Evolutionary conservation across 2,329 filamentous ascomycete genomes (phyloP), one percentile per base, ranked within the genome.

Genomic region (Verruconis gallopava): DNA sequence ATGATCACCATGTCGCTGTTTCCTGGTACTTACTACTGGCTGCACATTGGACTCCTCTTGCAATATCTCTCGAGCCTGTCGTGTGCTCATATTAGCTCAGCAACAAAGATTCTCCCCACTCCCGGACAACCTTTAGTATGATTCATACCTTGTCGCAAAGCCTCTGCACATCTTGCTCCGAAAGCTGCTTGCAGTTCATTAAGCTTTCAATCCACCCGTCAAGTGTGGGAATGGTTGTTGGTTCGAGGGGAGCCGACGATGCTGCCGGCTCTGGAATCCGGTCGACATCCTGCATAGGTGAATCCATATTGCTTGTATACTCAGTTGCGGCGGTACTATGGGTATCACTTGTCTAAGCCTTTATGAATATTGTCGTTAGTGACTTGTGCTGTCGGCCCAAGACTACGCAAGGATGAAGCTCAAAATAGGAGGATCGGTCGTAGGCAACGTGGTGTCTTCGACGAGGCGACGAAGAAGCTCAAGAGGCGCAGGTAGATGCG

Each of bases 41-140:
- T 98, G 91, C 50, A 98, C 91, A 60, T 98, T 98, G 44, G 88
- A 95, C 68, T 98, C 91, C 42, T 94, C 86, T 66, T 94, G 86
- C 53, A 98, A 71, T 47, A 98, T 88, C 67, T 98, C 91, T 65
- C 88, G 78, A 59, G 91, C 88, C 86, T 94, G 54, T 48, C 38
- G 37, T 44, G 30, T 43, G 21, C 32, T 33, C 13, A 43, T 14
- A 19, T 42, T 42, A 42, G 40, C 40, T 30, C 25, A 9, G 9
- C 25, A 30, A n/a, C 25, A 30, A n/a, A n/a, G n/a, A n/a, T n/a
- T n/a, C n/a, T n/a, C n/a, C n/a, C n/a, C n/a, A n/a, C n/a, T 18
- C 14, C 41, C 32, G 25, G 21, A 14, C 20, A 22, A 40, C 19
- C 6, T 30, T 14, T 20, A 15, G n/a, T n/a, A n/a, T n/a, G n/a